Evolutionary conservation across 75 land plant species (phyloP).

Genomic region (Selaginella moellendorffii): DNA sequence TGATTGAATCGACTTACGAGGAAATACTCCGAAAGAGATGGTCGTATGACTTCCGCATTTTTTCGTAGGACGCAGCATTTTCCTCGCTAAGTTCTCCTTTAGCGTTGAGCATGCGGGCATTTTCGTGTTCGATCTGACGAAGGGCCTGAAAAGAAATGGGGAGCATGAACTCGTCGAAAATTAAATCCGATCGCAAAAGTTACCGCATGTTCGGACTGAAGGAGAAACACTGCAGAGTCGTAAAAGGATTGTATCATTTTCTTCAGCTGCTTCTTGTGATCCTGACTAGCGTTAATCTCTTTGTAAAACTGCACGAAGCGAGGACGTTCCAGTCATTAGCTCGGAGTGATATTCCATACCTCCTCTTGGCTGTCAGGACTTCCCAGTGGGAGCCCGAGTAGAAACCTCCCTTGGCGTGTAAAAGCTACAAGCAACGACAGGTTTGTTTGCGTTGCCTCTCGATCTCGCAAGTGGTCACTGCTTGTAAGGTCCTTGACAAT

Average conservation of each 20-base stretch:
- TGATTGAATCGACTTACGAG: slow-evolving; percentile 44
- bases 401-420: slow-evolving; percentile 81
- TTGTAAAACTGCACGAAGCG: slow-evolving; percentile 53
- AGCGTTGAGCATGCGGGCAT: slow-evolving; percentile 84
- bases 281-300: slow-evolving; percentile 66
- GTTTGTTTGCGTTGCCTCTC: slow-evolving; percentile 79
- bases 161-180: background rate
- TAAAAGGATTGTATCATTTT: slow-evolving; percentile 63
- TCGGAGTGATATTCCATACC: slow-evolving; percentile 26
- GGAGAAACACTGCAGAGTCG: slow-evolving; percentile 66
- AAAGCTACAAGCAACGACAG: slow-evolving; percentile 83
- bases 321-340: background rate
- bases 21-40: slow-evolving; percentile 78
- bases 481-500: slow-evolving; percentile 81
- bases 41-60: slow-evolving; percentile 82
- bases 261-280: slow-evolving; percentile 66
- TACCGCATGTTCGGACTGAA: slow-evolving; percentile 86
- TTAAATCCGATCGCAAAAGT: slow-evolving; percentile 5
- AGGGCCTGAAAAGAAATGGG: slow-evolving; percentile 36
- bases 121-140: slow-evolving; percentile 85
- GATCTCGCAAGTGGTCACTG: slow-evolving; percentile 62
- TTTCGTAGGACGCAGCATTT: slow-evolving; percentile 75
- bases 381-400: slow-evolving; percentile 54
- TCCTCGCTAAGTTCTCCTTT: slow-evolving; percentile 97
- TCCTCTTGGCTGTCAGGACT: slow-evolving; percentile 76